phyloP scores from a whole-genome alignment of 2,329 filamentous ascomycete species.

The Aureobasidium subglaciale region DNA sequence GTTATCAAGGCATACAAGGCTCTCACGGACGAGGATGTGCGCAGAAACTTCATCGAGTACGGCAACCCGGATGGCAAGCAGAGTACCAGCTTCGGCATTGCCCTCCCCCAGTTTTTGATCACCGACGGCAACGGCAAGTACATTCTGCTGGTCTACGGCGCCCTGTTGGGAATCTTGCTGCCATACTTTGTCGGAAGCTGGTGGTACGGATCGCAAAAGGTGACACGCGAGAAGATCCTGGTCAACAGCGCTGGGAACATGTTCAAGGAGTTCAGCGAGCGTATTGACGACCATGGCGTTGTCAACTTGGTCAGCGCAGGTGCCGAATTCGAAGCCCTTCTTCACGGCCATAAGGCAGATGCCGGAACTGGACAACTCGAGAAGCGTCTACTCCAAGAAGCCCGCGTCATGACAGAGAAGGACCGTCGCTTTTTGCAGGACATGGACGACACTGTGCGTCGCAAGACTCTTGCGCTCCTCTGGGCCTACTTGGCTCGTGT shows the following conservation, averaged over 20 bases:
- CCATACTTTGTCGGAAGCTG: constrained; percentile 92
- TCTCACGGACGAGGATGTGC: constrained; percentile 91
- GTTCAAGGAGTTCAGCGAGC: constrained; percentile 86
- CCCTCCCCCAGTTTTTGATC: constrained; percentile 85
- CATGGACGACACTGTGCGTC: constrained; percentile 68
- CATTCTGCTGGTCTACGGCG: constrained; percentile 80
- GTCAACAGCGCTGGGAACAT: constrained; percentile 91
- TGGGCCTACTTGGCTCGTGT: constrained; percentile 93
- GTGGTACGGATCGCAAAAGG: constrained; percentile 95
- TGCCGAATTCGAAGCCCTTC: constrained; percentile 71
- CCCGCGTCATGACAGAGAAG: constrained; percentile 58
- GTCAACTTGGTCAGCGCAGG: constrained; percentile 76
- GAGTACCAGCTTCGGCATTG: constrained; percentile 95
- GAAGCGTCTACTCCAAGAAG: constrained; percentile 63
- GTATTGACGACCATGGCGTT: constrained; percentile 71
- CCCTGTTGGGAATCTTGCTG: constrained; percentile 79
- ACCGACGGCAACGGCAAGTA: constrained; percentile 94
- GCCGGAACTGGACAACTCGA: constrained; percentile 77
- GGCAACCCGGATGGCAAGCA: constrained; percentile 98
- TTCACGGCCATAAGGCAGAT: constrained; percentile 74
- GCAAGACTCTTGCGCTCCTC: constrained; percentile 81
- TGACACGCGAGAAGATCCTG: constrained; percentile 88
- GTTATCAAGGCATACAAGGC: constrained; percentile 97
- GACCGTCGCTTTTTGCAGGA: constrained; percentile 72
- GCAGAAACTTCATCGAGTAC: constrained; percentile 93